Evolutionary conservation across 2,329 filamentous ascomycete genomes (phyloP).

Genomic region (Colletotrichum sp.): DNA sequence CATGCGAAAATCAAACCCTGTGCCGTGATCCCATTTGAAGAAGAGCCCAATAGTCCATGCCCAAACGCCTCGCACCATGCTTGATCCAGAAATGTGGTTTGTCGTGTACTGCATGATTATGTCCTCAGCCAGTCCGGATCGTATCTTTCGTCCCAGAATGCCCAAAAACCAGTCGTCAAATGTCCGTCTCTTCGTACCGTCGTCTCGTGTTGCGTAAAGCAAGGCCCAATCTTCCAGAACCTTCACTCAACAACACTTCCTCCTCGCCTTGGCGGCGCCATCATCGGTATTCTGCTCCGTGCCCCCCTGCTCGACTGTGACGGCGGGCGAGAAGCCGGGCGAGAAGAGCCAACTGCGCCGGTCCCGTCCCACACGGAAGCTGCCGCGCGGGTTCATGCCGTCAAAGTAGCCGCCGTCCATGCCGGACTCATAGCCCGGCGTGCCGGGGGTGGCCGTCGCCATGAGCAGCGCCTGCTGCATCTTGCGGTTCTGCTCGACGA

Average conservation of each 20-base stretch:
- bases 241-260: constrained; percentile 29
- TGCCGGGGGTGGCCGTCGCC: constrained; percentile 57
- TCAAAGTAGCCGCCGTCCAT: constrained; percentile 59
- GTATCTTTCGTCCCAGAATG: background rate
- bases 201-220: background rate
- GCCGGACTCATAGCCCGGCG: constrained; percentile 49
- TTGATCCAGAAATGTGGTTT: background rate
- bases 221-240: background rate
- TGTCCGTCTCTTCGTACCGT: background rate
- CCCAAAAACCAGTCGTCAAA: background rate
- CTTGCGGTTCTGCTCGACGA: constrained; percentile 68
- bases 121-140: background rate
- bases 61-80: background rate
- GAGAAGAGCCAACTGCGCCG: constrained; percentile 65
- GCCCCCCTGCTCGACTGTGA: constrained; percentile 50
- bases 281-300: constrained; percentile 26
- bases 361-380: constrained; percentile 63
- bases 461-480: constrained; percentile 63
- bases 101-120: background rate
- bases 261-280: constrained; percentile 23
- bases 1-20: background rate
- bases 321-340: constrained; percentile 55
- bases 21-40: background rate
- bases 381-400: constrained; percentile 49
- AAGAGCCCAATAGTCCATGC: background rate